Base-by-base conservation (phyloP, 441 rosid genomes). In the Breynia disticha region DNA sequence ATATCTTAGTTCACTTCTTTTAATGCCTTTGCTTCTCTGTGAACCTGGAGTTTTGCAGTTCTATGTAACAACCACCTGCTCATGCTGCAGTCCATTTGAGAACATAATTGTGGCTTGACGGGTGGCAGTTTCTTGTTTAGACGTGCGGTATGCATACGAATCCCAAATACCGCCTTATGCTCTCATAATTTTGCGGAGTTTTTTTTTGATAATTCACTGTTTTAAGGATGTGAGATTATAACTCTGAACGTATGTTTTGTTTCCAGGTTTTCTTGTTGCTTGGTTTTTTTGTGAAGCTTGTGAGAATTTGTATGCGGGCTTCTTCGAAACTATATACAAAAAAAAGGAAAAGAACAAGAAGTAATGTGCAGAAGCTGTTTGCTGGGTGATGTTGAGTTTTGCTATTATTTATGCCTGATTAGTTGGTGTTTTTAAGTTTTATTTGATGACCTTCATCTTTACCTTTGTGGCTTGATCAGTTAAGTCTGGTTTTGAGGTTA, bases 111-210 rank as follows among this genome's bases (percentile, higher is more conserved):
- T 65, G 71, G 85, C 76, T 72, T 77, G 87, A 65, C 69, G 55
- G 87, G 91, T 80, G 76, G 76, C 68, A 67, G 63, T 72, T 60
- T 67, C 69, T 65, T 75, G 75, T 83, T 72, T 73, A 56, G 62
- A 61, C 64, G 65, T 77, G 79, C 62, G 87, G 87, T 83, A 79
- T 46, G 76, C 46, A 38, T 18, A 24, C 37, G 17, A 45, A 12
- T 48, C 15, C 14, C n/a, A 45, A 35, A 52, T 12, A 16, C 19
- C n/a, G 48, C 6, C 43, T 19, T 55, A 41, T 17, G 19, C 21
- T 44, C 5, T 19, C 18, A 47, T 17, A 47, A n/a, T n/a, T n/a
- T n/a, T n/a, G n/a, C n/a, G n/a, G n/a, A n/a, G n/a, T n/a, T n/a
- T n/a, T n/a, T n/a, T n/a, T n/a, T n/a, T n/a, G n/a, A n/a, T n/a